phyloP scores from a whole-genome alignment of 352 stramenopile genomes.

The Pythium monospermum region DNA sequence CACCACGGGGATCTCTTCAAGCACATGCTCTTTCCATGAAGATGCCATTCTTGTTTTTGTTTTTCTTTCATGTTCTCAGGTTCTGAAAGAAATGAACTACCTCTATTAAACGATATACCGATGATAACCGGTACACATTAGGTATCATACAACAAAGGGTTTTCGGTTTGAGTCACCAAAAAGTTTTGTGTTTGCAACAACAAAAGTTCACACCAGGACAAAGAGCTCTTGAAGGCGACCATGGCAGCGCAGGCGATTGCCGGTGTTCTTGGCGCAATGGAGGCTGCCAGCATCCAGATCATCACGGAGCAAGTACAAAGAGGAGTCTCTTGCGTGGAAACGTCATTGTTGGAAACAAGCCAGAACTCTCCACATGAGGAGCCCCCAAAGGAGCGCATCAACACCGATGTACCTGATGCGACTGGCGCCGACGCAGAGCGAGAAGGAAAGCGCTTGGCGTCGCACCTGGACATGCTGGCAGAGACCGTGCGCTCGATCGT shows the following conservation, averaged over 20 bases:
- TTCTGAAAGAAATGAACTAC: neutral
- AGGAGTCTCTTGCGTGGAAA: neutral
- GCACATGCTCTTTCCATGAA: constrained; percentile 53
- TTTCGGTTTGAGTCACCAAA: too few relatives aligned
- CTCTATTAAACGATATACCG: neutral
- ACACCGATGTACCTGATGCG: neutral
- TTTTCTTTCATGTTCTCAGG: neutral
- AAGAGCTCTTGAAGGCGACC: neutral
- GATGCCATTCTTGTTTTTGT: neutral
- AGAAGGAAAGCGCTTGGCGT: constrained; percentile 16
- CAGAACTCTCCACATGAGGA: neutral
- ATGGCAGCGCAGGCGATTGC: constrained; percentile 7
- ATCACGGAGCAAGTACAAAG: neutral
- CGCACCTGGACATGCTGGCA: constrained; percentile 52
- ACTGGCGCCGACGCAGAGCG: neutral
- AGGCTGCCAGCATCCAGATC: neutral
- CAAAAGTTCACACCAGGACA: constrained; percentile 23
- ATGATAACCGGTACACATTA: neutral
- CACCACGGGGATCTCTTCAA: constrained; percentile 59
- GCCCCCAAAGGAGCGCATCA: neutral
- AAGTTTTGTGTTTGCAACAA: neutral
- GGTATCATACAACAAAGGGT: neutral
- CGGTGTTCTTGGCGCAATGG: neutral
- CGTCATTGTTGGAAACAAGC: constrained; percentile 8
- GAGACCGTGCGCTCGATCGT: constrained; percentile 57